Evolutionary conservation across 371 early-diverging fungal genomes (phyloP).

Genomic region (Paramicrosporidium saccamoebae): DNA sequence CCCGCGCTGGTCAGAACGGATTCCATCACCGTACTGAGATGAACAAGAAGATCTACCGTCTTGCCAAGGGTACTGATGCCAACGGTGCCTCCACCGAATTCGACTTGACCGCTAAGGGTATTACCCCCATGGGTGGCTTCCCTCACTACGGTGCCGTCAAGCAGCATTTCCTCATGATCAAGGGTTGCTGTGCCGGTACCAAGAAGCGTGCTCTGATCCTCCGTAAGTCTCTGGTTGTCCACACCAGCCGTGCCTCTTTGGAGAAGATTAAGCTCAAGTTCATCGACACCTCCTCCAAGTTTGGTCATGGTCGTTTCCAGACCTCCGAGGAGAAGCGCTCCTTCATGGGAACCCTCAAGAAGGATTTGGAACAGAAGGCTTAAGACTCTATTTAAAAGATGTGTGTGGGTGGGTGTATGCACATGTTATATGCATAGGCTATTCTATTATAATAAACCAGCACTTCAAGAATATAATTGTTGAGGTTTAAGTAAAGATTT

Average conservation of each 20-base stretch:
- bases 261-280: constrained; percentile 91
- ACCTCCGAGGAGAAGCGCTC: constrained; percentile 88
- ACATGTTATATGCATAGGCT: too few relatives aligned
- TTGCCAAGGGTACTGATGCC: constrained; percentile 65
- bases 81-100: constrained; percentile 75
- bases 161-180: constrained; percentile 95
- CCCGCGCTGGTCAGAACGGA: constrained; percentile 99
- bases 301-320: constrained; percentile 99
- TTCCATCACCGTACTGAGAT: constrained; percentile 99
- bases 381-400: too few relatives aligned
- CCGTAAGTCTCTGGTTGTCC: constrained; percentile 83
- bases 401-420: too few relatives aligned
- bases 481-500: too few relatives aligned
- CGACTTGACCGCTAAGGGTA: constrained; percentile 86
- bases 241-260: constrained; percentile 72
- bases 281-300: constrained; percentile 99
- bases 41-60: constrained; percentile 99
- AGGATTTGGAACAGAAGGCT: too few relatives aligned
- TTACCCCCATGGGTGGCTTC: constrained; percentile 98
- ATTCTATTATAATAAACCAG: too few relatives aligned
- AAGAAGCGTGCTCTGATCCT: constrained; percentile 92
- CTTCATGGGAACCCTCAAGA: constrained; percentile 82
- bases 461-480: too few relatives aligned
- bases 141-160: constrained; percentile 95
- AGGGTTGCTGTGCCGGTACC: constrained; percentile 93